phyloP scores from a whole-genome alignment of 1,284 basidiomycete genomes.

The Moesziomyces antarcticus region DNA sequence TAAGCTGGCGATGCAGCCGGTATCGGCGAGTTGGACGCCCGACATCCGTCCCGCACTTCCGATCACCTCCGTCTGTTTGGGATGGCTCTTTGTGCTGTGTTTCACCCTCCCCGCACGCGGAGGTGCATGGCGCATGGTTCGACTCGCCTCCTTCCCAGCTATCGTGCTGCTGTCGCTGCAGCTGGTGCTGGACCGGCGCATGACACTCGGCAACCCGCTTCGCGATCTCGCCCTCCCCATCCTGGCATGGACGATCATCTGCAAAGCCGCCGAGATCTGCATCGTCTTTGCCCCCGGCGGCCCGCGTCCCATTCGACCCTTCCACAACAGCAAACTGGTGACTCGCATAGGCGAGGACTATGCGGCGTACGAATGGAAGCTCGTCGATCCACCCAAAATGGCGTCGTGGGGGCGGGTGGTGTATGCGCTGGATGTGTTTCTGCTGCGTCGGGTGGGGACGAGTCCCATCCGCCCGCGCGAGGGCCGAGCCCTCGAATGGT shows the following conservation, averaged over 20 bases:
- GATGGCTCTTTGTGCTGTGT: constrained; percentile 37
- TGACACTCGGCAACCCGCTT: constrained; percentile 36
- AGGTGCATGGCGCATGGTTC: constrained; percentile 14
- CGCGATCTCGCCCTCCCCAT: constrained; percentile 32
- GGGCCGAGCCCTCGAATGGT: constrained; percentile 41
- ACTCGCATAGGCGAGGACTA: constrained; percentile 1
- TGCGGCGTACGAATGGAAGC: not conserved
- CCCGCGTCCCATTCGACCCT: constrained; percentile 30
- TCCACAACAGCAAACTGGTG: constrained; percentile 10
- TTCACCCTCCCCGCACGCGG: constrained; percentile 22
- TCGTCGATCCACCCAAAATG: constrained; percentile 1
- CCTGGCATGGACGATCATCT: constrained; percentile 30
- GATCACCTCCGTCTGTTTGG: constrained; percentile 9
- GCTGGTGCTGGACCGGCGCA: constrained; percentile 17
- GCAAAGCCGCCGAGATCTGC: constrained; percentile 36
- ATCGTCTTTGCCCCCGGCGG: constrained; percentile 23
- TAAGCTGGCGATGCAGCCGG: not conserved
- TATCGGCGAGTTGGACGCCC: constrained; percentile 32
- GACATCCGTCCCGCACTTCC: constrained; percentile 29
- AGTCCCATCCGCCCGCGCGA: constrained; percentile 16
- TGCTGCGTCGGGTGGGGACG: constrained; percentile 20
- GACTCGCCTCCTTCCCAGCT: constrained; percentile 29
- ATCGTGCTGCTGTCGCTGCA: constrained; percentile 3
- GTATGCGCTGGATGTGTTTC: constrained; percentile 27
- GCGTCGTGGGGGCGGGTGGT: constrained; percentile 16